Conservation (phyloP, 305 asterid species). For the Fraxinus ornus region DNA sequence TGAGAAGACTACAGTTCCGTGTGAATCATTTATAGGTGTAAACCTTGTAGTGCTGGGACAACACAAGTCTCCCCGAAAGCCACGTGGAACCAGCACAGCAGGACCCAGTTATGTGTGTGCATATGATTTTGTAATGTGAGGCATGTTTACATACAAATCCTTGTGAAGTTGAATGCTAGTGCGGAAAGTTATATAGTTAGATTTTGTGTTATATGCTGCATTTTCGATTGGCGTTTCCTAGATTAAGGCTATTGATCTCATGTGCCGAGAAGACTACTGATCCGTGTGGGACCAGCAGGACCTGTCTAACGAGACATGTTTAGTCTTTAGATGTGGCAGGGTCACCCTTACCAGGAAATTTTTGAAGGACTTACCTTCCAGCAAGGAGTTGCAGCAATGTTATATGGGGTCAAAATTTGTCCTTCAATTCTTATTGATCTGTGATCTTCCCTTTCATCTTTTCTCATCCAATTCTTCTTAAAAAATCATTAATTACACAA, state of each 20-base stretch:
- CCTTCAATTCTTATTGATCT: not conserved
- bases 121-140: constrained; percentile 23
- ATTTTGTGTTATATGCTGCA: not conserved
- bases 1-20: not conserved
- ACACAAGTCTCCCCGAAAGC: not conserved
- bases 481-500: too few relatives aligned
- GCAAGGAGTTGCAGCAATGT: not conserved
- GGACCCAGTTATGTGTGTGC: constrained; percentile 25
- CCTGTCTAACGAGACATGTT: not conserved
- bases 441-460: not conserved
- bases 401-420: not conserved
- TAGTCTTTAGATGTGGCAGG: not conserved
- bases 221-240: not conserved
- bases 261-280: too few relatives aligned
- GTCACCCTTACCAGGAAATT: not conserved
- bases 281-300: not conserved
- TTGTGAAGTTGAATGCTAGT: not conserved
- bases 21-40: not conserved
- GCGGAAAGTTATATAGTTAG: not conserved
- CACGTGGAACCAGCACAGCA: not conserved
- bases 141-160: not conserved
- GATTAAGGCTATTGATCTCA: too few relatives aligned
- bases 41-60: not conserved
- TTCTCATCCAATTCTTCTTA: not conserved
- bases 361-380: not conserved